Conservation (phyloP, 1,284 basidiomycete genomes). For the Papiliotrema terrestris region DNA sequence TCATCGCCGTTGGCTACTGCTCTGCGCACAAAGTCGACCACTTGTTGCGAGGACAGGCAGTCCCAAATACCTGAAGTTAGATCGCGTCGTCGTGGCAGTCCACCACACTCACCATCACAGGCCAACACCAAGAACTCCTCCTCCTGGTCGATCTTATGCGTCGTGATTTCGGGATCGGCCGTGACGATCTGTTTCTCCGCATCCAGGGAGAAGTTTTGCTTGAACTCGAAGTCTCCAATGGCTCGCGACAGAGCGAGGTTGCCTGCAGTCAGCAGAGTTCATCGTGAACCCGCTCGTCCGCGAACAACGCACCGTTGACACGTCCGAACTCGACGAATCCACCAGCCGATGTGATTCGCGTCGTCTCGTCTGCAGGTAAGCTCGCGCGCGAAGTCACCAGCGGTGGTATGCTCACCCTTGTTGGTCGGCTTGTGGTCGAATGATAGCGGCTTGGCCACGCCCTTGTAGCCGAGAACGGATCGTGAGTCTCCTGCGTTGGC, state of each 20-base stretch:
- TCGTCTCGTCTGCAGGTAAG: slow-evolving; percentile 65
- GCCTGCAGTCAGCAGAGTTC: slow-evolving; percentile 54
- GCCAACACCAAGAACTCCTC: slow-evolving; percentile 96
- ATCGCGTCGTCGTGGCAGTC: too few relatives aligned
- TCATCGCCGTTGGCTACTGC: slow-evolving; percentile 77
- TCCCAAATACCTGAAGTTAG: slow-evolving; percentile 89
- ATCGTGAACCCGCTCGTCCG: neutral
- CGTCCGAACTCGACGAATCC: slow-evolving; percentile 97
- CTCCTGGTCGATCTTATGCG: slow-evolving; percentile 75
- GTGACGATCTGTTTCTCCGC: slow-evolving; percentile 95
- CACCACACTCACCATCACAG: slow-evolving; percentile 75
- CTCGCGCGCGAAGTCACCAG: too few relatives aligned
- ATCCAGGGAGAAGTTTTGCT: slow-evolving; percentile 77
- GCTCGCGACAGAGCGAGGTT: slow-evolving; percentile 95
- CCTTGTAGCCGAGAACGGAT: slow-evolving; percentile 81
- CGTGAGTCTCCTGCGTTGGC: slow-evolving; percentile 98
- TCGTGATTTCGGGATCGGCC: slow-evolving; percentile 84
- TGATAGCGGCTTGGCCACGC: slow-evolving; percentile 82
- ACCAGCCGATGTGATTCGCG: slow-evolving; percentile 86
- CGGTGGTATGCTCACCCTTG: slow-evolving; percentile 57
- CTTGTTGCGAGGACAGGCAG: slow-evolving; percentile 89
- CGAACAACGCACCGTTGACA: slow-evolving; percentile 80
- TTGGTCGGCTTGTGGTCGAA: slow-evolving; percentile 95
- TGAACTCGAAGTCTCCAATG: slow-evolving; percentile 98
- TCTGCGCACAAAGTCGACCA: slow-evolving; percentile 82